A percentile compares a stretch with the other conserved stretches of the same genome.
These are phyloP conservation scores for Phytopythium aichiense DNA, from an alignment of 352 stramenopile species.

Conservation along the genomic window DNA sequence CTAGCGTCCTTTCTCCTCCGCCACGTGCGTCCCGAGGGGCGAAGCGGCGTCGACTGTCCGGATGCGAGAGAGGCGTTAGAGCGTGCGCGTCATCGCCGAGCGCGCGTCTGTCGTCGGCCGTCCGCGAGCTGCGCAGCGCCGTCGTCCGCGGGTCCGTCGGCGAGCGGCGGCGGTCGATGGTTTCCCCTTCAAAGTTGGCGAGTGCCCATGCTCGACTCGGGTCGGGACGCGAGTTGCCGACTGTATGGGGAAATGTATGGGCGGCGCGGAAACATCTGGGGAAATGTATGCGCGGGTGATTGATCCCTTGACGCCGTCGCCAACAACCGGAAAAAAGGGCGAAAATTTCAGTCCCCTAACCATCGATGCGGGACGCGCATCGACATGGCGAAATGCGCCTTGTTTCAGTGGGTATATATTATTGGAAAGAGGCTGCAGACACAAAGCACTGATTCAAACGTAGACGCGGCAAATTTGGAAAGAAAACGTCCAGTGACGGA, in stretches of 20 bases:
- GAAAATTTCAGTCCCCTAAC: constrained; percentile 80
- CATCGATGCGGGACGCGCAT: constrained; percentile 11
- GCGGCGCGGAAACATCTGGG: background rate
- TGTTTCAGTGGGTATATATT: constrained; percentile 8
- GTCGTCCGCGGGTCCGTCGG: background rate
- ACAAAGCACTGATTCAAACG: background rate
- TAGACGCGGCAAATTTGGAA: background rate
- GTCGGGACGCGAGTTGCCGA: background rate
- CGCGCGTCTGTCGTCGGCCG: background rate
- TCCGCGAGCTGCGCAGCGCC: background rate
- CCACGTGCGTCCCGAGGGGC: background rate
- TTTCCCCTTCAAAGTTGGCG: constrained; percentile 1
- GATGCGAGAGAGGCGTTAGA: constrained; percentile 5
- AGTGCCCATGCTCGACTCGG: background rate
- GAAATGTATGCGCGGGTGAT: background rate
- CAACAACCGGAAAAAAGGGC: constrained; percentile 8
- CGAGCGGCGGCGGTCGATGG: background rate
- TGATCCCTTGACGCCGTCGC: background rate
- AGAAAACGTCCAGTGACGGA: constrained; percentile 10
- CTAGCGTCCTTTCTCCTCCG: background rate
- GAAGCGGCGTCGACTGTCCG: background rate
- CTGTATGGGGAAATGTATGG: constrained; percentile 6
- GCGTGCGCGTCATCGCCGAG: constrained; percentile 5
- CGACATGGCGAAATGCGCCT: background rate
- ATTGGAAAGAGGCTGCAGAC: constrained; percentile 1